Conservation (phyloP, 257 asterid genomes). For the Solanum dulcamara region DNA sequence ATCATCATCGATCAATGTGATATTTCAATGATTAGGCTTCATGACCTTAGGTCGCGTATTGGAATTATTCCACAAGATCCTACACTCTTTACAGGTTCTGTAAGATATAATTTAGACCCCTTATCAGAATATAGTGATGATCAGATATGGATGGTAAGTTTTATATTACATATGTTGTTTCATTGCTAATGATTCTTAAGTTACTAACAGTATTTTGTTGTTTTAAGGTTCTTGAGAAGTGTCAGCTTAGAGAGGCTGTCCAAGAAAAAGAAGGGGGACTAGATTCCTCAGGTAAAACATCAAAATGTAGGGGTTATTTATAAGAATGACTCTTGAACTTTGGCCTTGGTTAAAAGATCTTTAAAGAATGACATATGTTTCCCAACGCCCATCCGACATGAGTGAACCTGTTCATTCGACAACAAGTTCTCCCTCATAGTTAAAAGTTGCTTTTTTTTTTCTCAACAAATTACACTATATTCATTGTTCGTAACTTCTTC, state of each 20-base stretch:
- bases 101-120: background rate
- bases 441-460: too few species aligned
- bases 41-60: background rate
- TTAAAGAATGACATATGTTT: too few species aligned
- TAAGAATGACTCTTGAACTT: too few species aligned
- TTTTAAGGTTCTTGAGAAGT: background rate
- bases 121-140: background rate
- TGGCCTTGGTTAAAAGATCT: too few species aligned
- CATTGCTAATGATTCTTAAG: background rate
- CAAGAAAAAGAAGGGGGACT: background rate
- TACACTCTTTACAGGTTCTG: background rate
- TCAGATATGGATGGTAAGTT: constrained; percentile 2
- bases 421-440: too few species aligned
- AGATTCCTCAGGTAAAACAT: constrained; percentile 3
- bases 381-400: too few species aligned
- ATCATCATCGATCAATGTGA: background rate
- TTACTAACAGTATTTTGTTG: background rate
- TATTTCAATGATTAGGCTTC: background rate
- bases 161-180: background rate
- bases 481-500: too few species aligned
- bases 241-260: constrained; percentile 7
- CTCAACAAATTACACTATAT: too few species aligned
- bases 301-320: too few species aligned
- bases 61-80: constrained; percentile 3
- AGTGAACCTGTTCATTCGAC: too few species aligned